A percentile compares a stretch with the other conserved stretches of the same genome.
These are phyloP conservation scores for Dipteronia dyeriana DNA, from an alignment of 345 rosid species.

Conservation along the genomic window DNA sequence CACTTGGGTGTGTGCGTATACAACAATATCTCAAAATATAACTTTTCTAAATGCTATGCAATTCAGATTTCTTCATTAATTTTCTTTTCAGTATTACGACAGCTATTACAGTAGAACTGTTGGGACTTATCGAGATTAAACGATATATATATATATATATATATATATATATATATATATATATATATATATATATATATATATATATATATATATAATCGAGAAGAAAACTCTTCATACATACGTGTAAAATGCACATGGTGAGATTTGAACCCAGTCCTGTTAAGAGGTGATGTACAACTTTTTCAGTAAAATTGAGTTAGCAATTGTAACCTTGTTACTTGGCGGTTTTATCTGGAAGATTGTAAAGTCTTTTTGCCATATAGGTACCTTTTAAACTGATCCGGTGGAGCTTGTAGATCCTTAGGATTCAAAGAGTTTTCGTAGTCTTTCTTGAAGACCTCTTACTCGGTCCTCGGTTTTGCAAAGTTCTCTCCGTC, in stretches of 20 bases:
- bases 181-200: no score
- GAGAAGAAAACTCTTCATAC: no score
- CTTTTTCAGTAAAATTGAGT: background rate
- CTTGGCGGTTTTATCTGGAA: constrained; percentile 6
- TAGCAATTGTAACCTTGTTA: background rate
- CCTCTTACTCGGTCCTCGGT: constrained; percentile 85
- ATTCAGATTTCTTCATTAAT: background rate
- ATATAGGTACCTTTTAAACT: constrained; percentile 32
- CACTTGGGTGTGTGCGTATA: background rate
- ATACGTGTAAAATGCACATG: no score
- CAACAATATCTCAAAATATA: no score
- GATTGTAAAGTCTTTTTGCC: constrained; percentile 13
- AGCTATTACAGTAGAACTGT: no score
- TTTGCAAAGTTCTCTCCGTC: constrained; percentile 84
- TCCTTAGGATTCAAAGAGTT: constrained; percentile 56
- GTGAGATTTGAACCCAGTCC: no score
- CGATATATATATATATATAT: no score
- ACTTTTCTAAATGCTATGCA: background rate
- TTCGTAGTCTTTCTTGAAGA: constrained; percentile 66
- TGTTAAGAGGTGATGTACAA: no score
- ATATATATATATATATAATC: no score
- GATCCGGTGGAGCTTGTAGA: constrained; percentile 42
- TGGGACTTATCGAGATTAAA: no score
- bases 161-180: no score
- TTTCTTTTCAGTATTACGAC: no score